A percentile compares a stretch with the other conserved stretches of the same genome.
phyloP scores from a whole-genome alignment of 148 eudicot species.

The Camellia sinensis region DNA sequence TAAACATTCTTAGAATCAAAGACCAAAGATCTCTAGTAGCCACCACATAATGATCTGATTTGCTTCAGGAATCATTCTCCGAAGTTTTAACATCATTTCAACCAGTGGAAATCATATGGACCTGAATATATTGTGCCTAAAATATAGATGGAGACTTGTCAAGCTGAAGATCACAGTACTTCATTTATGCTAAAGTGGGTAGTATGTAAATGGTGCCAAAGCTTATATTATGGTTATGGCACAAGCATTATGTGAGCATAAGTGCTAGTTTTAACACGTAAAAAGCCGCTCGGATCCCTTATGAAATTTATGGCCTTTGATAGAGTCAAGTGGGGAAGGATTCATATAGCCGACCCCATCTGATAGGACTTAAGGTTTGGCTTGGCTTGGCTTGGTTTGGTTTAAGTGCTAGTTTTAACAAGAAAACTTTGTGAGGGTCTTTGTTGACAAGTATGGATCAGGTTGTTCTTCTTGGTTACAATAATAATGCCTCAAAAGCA shows the following conservation, averaged over 20 bases:
- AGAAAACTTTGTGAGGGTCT: neutral
- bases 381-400: too few species aligned
- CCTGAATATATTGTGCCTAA: neutral
- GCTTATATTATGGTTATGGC: neutral
- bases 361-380: too few species aligned
- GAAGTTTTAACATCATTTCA: neutral
- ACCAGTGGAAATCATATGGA: neutral
- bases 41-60: too few species aligned
- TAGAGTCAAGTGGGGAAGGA: too few species aligned
- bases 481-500: neutral
- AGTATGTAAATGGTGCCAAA: neutral
- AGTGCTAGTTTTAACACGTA: neutral
- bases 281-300: too few species aligned
- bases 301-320: too few species aligned
- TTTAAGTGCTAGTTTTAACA: neutral
- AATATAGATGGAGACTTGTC: neutral
- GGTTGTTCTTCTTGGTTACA: neutral
- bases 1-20: too few species aligned
- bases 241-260: neutral
- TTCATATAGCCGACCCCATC: too few species aligned
- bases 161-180: neutral
- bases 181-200: neutral
- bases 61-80: neutral
- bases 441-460: neutral
- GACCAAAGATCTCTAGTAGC: too few species aligned